Conservation (phyloP, 768 basidiomycete species). For the Trametes coccinea region DNA sequence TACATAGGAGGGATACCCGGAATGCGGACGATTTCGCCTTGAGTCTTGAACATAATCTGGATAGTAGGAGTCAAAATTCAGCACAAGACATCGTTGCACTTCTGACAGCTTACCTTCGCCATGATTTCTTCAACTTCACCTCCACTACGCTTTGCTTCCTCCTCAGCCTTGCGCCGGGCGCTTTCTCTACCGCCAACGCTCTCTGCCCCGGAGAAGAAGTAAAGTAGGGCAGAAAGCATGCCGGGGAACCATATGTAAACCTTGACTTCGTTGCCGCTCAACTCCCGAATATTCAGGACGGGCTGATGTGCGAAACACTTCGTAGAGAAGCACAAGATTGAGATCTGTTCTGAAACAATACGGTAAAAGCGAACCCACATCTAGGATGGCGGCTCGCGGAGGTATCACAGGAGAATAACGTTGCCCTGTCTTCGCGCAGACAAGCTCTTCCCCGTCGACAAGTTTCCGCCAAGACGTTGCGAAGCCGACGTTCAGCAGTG, state of each 20-base stretch:
- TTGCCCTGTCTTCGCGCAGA: slow-evolving; percentile 11
- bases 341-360: too few relatives aligned
- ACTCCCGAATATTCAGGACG: not conserved
- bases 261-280: slow-evolving; percentile 16
- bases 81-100: too few relatives aligned
- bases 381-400: slow-evolving; percentile 18
- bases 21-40: slow-evolving; percentile 12
- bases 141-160: slow-evolving; percentile 6
- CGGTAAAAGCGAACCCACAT: slow-evolving; percentile 10
- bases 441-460: not conserved
- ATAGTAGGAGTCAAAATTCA: not conserved
- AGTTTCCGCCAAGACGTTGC: slow-evolving; percentile 10
- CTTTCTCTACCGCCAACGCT: slow-evolving; percentile 12
- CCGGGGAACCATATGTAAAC: slow-evolving; percentile 16
- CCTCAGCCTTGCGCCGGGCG: slow-evolving; percentile 8
- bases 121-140: not conserved
- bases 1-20: slow-evolving; percentile 29
- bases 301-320: slow-evolving; percentile 14
- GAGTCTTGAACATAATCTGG: not conserved
- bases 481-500: slow-evolving; percentile 2
- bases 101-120: not conserved
- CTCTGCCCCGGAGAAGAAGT: slow-evolving; percentile 17
- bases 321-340: not conserved
- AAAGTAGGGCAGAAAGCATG: not conserved
- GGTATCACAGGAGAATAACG: not conserved